Conservation (phyloP, 495 filamentous ascomycete species). For the Aspergillus steynii region DNA sequence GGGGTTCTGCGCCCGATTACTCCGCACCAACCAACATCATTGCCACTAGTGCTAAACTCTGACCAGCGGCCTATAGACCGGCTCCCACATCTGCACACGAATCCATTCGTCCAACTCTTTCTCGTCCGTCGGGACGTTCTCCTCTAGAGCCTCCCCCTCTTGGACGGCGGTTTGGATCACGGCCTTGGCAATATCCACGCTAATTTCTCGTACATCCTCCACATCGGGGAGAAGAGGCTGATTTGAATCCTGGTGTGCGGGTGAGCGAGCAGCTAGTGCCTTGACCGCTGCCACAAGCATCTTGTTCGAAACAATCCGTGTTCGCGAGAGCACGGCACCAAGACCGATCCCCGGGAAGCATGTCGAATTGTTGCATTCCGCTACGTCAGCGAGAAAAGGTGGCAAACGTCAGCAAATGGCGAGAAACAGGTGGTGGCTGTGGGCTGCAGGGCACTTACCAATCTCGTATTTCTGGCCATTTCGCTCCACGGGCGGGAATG, state of each 20-base stretch:
- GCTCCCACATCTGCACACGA: slow-evolving; percentile 86
- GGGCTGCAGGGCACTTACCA: slow-evolving; percentile 33
- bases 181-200: slow-evolving; percentile 72
- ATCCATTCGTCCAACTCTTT: slow-evolving; percentile 76
- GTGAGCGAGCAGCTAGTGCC: slow-evolving; percentile 68
- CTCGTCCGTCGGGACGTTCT: slow-evolving; percentile 46
- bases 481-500: slow-evolving; percentile 75
- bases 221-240: slow-evolving; percentile 74
- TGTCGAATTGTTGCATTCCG: slow-evolving; percentile 91
- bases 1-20: background rate
- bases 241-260: slow-evolving; percentile 60
- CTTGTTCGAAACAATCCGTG: slow-evolving; percentile 63
- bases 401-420: slow-evolving; percentile 4
- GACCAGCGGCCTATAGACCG: slow-evolving; percentile 63
- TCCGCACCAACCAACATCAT: background rate
- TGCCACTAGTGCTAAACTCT: background rate
- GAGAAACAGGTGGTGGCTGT: background rate
- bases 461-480: slow-evolving; percentile 66
- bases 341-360: slow-evolving; percentile 86
- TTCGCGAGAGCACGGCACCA: slow-evolving; percentile 68
- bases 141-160: slow-evolving; percentile 62
- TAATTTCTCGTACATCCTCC: slow-evolving; percentile 70
- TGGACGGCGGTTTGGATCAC: slow-evolving; percentile 73
- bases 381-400: slow-evolving; percentile 27
- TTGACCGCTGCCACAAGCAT: slow-evolving; percentile 82